A percentile compares a stretch with the other conserved stretches of the same genome.
These are phyloP conservation scores for Globisporangium apiculatum DNA, from an alignment of 352 stramenopile species.

Conservation along the genomic window DNA sequence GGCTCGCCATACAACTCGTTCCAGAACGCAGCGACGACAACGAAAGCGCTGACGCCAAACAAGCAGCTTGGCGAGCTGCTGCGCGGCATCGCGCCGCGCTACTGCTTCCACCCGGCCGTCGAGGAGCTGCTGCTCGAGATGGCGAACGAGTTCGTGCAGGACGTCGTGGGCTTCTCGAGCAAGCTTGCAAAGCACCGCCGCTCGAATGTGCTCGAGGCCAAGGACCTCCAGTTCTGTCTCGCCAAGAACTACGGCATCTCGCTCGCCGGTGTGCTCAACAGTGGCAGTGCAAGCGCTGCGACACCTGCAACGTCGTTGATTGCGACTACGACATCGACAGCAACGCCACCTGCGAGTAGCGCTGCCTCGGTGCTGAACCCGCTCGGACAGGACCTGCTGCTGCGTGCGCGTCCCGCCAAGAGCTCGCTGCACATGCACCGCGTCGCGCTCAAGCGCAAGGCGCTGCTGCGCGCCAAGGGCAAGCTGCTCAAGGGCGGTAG, in stretches of 20 bases:
- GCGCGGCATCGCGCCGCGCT: conserved; percentile 64
- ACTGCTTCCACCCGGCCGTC: conserved; percentile 65
- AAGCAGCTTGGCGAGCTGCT: conserved; percentile 61
- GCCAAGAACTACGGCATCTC: conserved; percentile 86
- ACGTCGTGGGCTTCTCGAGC: conserved; percentile 63
- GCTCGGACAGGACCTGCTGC: conserved; percentile 45
- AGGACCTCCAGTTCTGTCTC: conserved; percentile 75
- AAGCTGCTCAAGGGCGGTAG: conserved; percentile 43
- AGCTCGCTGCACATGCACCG: conserved; percentile 83
- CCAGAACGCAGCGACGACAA: conserved; percentile 28
- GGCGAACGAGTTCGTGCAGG: conserved; percentile 70
- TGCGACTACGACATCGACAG: neutral
- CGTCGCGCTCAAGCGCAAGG: conserved; percentile 71
- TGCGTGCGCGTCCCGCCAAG: conserved; percentile 51
- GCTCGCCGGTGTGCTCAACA: conserved; percentile 46
- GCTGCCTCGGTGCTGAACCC: conserved; percentile 27
- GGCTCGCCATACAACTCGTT: conserved; percentile 33
- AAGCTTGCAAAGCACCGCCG: conserved; percentile 69
- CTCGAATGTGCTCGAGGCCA: conserved; percentile 60
- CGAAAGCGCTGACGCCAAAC: conserved; percentile 58
- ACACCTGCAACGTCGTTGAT: neutral
- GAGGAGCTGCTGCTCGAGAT: conserved; percentile 81
- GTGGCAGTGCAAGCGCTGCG: neutral
- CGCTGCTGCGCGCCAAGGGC: conserved; percentile 40
- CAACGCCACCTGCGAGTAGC: neutral